phyloP scores from a whole-genome alignment of 495 filamentous ascomycete genomes.

The Cudoniella acicularis region DNA sequence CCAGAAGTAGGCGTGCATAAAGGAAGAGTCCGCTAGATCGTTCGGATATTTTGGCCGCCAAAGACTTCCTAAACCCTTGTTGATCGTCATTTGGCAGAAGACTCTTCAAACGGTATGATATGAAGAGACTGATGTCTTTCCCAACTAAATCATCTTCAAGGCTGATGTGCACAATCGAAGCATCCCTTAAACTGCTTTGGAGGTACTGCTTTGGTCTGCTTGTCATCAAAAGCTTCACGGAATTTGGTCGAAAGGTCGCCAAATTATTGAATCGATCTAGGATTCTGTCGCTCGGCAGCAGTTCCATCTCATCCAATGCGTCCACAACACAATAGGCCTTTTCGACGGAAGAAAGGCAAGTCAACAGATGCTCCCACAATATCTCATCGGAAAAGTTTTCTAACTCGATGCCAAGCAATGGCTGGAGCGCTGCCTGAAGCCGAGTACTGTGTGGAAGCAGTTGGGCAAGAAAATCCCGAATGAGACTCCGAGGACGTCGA shows the following conservation, averaged over 20 bases:
- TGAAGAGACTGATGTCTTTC: constrained; percentile 9
- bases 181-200: constrained; percentile 9
- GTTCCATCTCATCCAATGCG: constrained; percentile 41
- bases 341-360: constrained; percentile 29
- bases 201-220: constrained; percentile 16
- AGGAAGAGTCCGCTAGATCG: constrained; percentile 38
- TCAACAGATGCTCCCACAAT: constrained; percentile 25
- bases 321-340: constrained; percentile 44
- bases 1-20: constrained; percentile 46
- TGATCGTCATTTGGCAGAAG: too few species aligned
- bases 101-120: too few species aligned
- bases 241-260: not conserved
- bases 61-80: not conserved
- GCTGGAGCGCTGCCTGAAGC: constrained; percentile 35
- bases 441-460: constrained; percentile 35
- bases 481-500: constrained; percentile 33
- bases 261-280: constrained; percentile 2
- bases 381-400: constrained; percentile 8
- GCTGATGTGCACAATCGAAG: constrained; percentile 13
- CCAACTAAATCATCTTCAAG: constrained; percentile 10
- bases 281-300: not conserved
- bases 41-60: constrained; percentile 1
- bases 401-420: constrained; percentile 13
- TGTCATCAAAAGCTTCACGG: constrained; percentile 21
- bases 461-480: constrained; percentile 44